Base-by-base conservation (phyloP, 2,329 filamentous ascomycete species). In the Aspergillus intermedius region DNA sequence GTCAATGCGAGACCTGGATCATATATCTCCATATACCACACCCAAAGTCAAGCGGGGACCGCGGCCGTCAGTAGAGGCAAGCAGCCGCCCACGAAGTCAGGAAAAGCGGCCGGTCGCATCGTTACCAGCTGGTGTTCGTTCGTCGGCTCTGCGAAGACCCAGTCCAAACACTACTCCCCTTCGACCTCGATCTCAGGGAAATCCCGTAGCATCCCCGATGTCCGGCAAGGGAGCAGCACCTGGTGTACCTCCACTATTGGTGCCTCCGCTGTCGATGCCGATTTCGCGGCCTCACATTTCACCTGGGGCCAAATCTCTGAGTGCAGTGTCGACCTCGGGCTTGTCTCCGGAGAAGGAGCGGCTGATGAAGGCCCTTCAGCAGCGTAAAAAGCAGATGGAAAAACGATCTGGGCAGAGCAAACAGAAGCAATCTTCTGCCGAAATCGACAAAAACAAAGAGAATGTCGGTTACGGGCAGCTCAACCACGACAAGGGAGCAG, bases 341-440 rank as follows among this genome's bases (percentile, higher is more conserved):
- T 86, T 94, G 60, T 89, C 88, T 1, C 88, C 88, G 0, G 93
- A 98, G 67, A 97, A 94, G 72, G 83, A 88, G 52, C 80, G 93
- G 47, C 75, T 98, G 54, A 91, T 95, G 88, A 96, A 94, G 72
- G 93, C 93, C 6, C 79, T 96, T 72, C 87, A 96, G 68, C 70
- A 96, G 57, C 81, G 91, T 46, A 93, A 94, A 69, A 89, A 87
- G 70, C 90, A 89, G 67, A 83, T 84, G 64, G 66, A 63, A 34
- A 68, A 65, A 50, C 63, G 64, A 30, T 66, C 64, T 8, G 57
- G 59, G 40, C 54, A 64, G 46, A 58, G 53, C 17, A 64, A 63
- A 48, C 62, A 58, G 44, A 63, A 59, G 48, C 53, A 60, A 21
- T 48, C 50, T 17, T 41, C 47, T 37, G 42, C 39, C 49, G 53